phyloP scores from a whole-genome alignment of 441 rosid species.

The Populus hybrid region DNA sequence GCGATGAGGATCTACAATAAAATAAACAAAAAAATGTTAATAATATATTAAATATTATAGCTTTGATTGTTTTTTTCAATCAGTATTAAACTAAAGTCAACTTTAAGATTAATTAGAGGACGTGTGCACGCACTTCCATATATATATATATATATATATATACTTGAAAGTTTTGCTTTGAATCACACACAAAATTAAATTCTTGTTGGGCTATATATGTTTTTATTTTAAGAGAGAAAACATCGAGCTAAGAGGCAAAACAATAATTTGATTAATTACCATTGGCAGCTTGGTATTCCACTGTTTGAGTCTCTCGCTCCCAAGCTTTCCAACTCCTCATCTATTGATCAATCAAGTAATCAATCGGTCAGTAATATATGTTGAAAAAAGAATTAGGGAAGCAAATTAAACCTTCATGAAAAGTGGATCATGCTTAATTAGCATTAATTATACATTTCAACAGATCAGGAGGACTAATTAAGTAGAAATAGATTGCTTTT shows the following conservation, averaged over 20 bases:
- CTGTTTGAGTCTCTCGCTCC: conserved; percentile 55
- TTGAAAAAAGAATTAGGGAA: too few species aligned
- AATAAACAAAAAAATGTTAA: neutral
- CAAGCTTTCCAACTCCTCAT: conserved; percentile 56
- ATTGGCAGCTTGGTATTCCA: conserved; percentile 47
- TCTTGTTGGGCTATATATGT: too few species aligned
- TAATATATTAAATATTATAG: neutral
- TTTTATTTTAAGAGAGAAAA: neutral
- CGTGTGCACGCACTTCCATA: neutral
- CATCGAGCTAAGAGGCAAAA: neutral
- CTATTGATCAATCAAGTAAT: conserved; percentile 20
- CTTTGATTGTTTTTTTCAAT: neutral
- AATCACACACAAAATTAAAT: too few species aligned
- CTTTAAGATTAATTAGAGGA: neutral
- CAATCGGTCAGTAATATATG: neutral
- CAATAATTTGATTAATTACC: conserved; percentile 28
- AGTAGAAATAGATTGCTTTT: neutral
- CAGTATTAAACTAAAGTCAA: neutral
- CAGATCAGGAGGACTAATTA: neutral
- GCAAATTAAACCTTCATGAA: neutral
- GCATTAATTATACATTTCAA: neutral
- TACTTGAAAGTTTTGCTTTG: too few species aligned
- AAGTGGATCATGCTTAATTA: neutral
- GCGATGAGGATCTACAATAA: conserved; percentile 48
- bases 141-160: too few species aligned